Conservation (phyloP, 257 asterid species). For the Solanum piurae region DNA sequence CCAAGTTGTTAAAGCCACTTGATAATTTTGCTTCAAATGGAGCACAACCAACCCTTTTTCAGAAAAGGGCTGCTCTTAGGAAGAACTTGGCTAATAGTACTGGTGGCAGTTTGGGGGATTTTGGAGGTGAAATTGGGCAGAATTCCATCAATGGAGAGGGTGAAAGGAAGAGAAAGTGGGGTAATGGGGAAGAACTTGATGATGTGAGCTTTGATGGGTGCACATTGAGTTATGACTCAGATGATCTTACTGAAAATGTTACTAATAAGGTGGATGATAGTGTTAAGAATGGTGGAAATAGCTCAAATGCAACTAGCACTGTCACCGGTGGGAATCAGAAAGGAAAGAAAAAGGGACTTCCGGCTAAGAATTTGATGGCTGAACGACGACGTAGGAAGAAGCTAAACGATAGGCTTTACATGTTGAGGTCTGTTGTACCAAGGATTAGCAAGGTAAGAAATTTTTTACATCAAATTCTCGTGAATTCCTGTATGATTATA, state of each 20-base stretch:
- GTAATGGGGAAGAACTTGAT: slow-evolving; percentile 50
- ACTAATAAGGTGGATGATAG: slow-evolving; percentile 18
- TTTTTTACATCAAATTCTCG: slow-evolving; percentile 20
- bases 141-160: slow-evolving; percentile 11
- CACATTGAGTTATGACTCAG: slow-evolving; percentile 61
- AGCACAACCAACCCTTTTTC: slow-evolving; percentile 81
- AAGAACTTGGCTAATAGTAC: slow-evolving; percentile 13
- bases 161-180: slow-evolving; percentile 41
- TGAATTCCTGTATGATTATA: slow-evolving; percentile 23
- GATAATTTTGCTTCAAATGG: slow-evolving; percentile 57
- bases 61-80: slow-evolving; percentile 79
- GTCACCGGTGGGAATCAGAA: slow-evolving; percentile 36
- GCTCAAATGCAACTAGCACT: slow-evolving; percentile 29
- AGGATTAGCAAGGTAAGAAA: slow-evolving; percentile 84
- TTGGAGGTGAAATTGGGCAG: slow-evolving; percentile 22
- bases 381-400: slow-evolving; percentile 91
- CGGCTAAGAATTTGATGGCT: slow-evolving; percentile 97
- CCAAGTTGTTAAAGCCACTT: slow-evolving; percentile 66
- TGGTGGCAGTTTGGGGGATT: slow-evolving; percentile 30
- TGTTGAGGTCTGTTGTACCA: slow-evolving; percentile 84
- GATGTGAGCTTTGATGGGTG: slow-evolving; percentile 71
- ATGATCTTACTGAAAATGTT: slow-evolving; percentile 44
- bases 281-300: slow-evolving; percentile 27
- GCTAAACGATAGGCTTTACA: slow-evolving; percentile 93
- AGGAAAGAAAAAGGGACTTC: slow-evolving; percentile 82